Evolutionary conservation across 176 grass and related monocot genomes (phyloP).

Genomic region (Triticum turgidum): DNA sequence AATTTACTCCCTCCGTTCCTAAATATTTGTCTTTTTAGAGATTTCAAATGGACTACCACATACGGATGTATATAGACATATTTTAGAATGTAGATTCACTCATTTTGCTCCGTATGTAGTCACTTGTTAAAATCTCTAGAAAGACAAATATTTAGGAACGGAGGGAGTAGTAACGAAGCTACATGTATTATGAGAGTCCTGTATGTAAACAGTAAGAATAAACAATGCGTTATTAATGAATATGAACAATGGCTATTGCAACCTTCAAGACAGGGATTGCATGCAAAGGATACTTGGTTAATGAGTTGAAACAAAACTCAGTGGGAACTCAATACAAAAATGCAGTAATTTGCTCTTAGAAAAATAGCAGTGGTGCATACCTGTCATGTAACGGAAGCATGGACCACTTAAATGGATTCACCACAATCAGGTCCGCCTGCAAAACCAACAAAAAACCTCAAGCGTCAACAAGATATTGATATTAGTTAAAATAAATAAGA

Average conservation of each 20-base stretch:
- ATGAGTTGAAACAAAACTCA: neutral
- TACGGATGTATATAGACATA: too few species aligned
- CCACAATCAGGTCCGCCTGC: slow-evolving; percentile 80
- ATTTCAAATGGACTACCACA: too few species aligned
- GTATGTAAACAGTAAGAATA: neutral
- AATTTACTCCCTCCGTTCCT: neutral
- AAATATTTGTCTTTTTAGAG: too few species aligned
- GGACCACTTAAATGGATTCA: slow-evolving; percentile 86
- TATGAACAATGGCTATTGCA: neutral
- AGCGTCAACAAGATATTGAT: neutral
- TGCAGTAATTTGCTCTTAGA: neutral
- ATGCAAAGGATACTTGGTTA: neutral
- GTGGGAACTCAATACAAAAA: neutral
- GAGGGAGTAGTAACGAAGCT: neutral
- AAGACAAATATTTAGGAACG: too few species aligned
- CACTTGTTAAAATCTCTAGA: too few species aligned
- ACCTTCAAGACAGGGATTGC: neutral
- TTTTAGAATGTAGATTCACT: too few species aligned
- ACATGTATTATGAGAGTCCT: neutral
- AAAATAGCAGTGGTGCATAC: slow-evolving; percentile 35
- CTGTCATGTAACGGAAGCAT: slow-evolving; percentile 90
- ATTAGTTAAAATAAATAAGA: neutral
- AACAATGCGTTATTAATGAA: neutral
- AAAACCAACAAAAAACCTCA: slow-evolving; percentile 12
- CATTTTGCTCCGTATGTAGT: too few species aligned